These are phyloP conservation scores for Apocynum venetum DNA, from an alignment of 257 asterid species.

Conservation along the genomic window DNA sequence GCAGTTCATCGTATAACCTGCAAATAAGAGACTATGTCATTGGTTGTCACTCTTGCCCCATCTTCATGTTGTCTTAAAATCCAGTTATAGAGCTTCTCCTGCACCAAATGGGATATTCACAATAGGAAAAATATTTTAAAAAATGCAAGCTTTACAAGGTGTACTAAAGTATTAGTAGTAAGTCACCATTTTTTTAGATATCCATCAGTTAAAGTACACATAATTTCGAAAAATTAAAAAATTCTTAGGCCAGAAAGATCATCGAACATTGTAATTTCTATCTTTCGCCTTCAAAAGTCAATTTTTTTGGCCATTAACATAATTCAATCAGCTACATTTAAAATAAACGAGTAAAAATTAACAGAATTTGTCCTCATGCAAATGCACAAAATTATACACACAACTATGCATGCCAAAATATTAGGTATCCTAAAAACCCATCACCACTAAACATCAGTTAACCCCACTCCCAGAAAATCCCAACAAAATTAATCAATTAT, in stretches of 20 bases:
- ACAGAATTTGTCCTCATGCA: background rate
- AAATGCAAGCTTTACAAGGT: background rate
- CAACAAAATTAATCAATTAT: conserved; percentile 1
- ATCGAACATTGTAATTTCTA: background rate
- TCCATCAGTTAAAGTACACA: background rate
- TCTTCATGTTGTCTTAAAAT: conserved; percentile 55
- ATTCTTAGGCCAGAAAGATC: background rate
- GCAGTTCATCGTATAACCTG: conserved; percentile 33
- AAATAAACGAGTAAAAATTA: no score
- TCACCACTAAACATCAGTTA: background rate
- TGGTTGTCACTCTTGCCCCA: conserved; percentile 49
- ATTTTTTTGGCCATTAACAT: background rate
- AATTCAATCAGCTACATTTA: no score
- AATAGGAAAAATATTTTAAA: background rate
- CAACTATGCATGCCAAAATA: background rate
- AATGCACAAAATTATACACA: background rate
- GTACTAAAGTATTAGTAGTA: no score
- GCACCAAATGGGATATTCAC: conserved; percentile 13
- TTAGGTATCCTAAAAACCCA: background rate
- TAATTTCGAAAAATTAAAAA: background rate
- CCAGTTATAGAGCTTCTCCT: conserved; percentile 60
- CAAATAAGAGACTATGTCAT: conserved; percentile 45
- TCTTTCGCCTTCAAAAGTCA: background rate
- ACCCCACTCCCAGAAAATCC: background rate
- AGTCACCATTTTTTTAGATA: background rate